phyloP scores from a whole-genome alignment of 306 rosid genomes.

The Casuarina glauca region DNA sequence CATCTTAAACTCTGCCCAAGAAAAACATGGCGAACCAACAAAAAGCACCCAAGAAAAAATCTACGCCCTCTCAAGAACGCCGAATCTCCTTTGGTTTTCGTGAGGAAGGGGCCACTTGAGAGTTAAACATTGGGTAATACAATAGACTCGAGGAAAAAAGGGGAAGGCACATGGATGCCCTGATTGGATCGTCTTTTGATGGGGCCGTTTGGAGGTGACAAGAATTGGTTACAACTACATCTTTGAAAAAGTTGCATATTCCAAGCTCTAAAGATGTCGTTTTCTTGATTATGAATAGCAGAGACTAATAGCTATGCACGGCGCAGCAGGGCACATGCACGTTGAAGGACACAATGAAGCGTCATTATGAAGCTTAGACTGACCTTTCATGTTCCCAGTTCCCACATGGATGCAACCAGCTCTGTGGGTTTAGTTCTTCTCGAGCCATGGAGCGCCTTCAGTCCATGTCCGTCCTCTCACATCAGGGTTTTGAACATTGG shows the following conservation, averaged over 20 bases:
- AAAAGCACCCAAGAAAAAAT: background rate
- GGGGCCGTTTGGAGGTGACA: constrained; percentile 24
- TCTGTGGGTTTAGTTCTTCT: background rate
- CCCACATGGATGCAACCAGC: background rate
- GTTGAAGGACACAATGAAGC: background rate
- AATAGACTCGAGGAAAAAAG: constrained; percentile 11
- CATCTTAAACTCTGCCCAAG: no score
- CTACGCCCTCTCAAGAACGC: background rate
- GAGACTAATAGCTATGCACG: background rate
- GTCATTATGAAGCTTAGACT: background rate
- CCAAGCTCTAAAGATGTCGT: background rate
- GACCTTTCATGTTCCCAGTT: background rate
- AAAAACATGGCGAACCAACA: background rate
- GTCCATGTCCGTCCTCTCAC: background rate
- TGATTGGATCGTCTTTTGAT: constrained; percentile 29
- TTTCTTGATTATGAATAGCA: constrained; percentile 10
- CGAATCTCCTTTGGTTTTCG: constrained; percentile 1
- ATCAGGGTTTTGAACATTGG: background rate
- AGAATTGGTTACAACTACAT: constrained; percentile 1
- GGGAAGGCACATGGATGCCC: constrained; percentile 31
- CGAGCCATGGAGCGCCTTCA: background rate
- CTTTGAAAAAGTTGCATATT: constrained; percentile 2
- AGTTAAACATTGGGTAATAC: constrained; percentile 10
- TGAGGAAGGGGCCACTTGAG: constrained; percentile 3
- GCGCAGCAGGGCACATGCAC: constrained; percentile 13